Conservation (phyloP, 148 eudicot species). For the Amaranthus hypochondriacus region DNA sequence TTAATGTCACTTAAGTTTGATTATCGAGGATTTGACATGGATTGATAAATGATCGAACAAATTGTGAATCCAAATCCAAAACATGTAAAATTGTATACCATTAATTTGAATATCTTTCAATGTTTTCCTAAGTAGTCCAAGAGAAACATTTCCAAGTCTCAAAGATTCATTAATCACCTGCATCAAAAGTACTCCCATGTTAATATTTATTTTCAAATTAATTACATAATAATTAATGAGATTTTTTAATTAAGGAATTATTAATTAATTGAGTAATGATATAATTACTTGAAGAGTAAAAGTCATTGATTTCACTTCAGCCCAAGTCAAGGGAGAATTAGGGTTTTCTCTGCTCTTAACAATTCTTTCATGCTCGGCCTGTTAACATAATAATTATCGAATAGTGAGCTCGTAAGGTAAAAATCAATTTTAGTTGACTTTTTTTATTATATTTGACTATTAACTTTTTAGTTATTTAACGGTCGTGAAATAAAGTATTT, state of each 20-base stretch:
- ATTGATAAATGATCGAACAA: too few relatives aligned
- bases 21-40: too few relatives aligned
- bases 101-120: slow-evolving; percentile 39
- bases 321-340: slow-evolving; percentile 45
- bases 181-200: neutral
- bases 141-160: slow-evolving; percentile 44
- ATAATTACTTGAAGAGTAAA: slow-evolving; percentile 48
- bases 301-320: slow-evolving; percentile 61
- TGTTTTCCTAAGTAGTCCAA: slow-evolving; percentile 49
- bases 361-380: slow-evolving; percentile 63
- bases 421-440: too few relatives aligned
- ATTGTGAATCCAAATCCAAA: too few relatives aligned
- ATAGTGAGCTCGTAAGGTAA: too few relatives aligned
- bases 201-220: neutral
- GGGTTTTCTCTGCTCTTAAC: slow-evolving; percentile 34
- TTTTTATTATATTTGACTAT: too few relatives aligned
- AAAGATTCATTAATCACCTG: slow-evolving; percentile 58
- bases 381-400: neutral
- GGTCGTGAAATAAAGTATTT: too few relatives aligned
- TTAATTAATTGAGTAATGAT: neutral
- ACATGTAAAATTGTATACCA: slow-evolving; percentile 12
- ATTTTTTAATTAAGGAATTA: neutral
- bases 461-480: too few relatives aligned
- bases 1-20: too few relatives aligned
- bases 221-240: too few relatives aligned